Base-by-base conservation (phyloP, 2,329 filamentous ascomycete genomes). In the Aspergillus tanneri region DNA sequence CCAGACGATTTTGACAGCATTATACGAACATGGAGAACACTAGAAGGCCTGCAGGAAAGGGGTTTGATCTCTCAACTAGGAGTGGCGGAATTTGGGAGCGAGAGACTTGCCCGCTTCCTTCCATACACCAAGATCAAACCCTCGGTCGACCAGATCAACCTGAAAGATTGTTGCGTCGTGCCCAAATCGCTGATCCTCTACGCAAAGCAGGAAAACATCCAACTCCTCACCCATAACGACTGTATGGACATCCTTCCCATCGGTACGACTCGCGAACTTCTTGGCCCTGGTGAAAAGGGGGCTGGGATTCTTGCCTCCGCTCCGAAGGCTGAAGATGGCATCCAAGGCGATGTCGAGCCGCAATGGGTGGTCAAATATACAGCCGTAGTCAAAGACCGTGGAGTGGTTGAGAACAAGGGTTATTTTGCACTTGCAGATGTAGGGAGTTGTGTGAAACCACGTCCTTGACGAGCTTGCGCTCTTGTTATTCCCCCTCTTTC, bases 351-450 rank as follows among this genome's bases (percentile, higher is more conserved):
- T 56, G 79, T 97, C 40, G 81, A 83, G 49, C 91, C 93, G 22
- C 85, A 92, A 66, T 99, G 93, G 92, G 93, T 97, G 22, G 86
- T 92, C 58, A 95, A 97, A 68, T 99, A 99, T 68, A 96, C 92
- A 28, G 93, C 93, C 1, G 92, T 97, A 49, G 89, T 97, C 32
- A 87, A 88, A 68, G 87, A 97, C 67, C 80, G 93, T 45, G 93
- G 93, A 11, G 93, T 99, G 7, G 92, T 99, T 56, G 93, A 99
- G 77, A 96, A 93, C 67, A 99, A 97, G 76, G 93, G 93, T 6
- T 97, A 96, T 71, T 96, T 96, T 75, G 92, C 92, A 1, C 83
- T 85, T 16, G 92, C 91, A 3, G 85, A 90, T 64, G 70, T 93
- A 56, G 74, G 75, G 38, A 74, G 76, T 46, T 74, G 71, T 56